These are phyloP conservation scores for Agaricales sp. DNA, from an alignment of 1,284 basidiomycete species.

Conservation along the genomic window DNA sequence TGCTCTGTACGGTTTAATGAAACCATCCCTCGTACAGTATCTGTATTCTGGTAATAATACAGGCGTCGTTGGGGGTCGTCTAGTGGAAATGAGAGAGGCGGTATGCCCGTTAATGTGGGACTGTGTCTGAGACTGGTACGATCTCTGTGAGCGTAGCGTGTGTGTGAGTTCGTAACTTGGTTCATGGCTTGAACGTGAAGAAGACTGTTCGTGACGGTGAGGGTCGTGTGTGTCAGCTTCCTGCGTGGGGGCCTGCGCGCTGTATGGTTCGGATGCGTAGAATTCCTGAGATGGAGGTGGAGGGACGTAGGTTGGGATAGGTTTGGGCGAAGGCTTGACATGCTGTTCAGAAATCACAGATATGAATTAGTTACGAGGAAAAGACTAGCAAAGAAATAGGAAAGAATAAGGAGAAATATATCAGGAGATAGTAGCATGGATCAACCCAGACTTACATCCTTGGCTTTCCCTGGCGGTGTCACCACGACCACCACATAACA, in stretches of 20 bases:
- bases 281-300: not conserved
- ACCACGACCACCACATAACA: not conserved
- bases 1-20: slow-evolving; percentile 45
- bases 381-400: not conserved
- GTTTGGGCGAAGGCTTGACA: not conserved
- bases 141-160: too few species aligned
- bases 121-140: too few species aligned
- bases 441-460: not conserved
- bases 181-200: too few species aligned
- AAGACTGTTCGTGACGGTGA: too few species aligned
- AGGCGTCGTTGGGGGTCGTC: slow-evolving; percentile 28
- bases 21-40: slow-evolving; percentile 37
- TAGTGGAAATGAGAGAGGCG: too few species aligned
- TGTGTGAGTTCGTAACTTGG: too few species aligned
- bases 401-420: not conserved
- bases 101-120: too few species aligned
- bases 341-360: not conserved
- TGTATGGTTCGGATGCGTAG: not conserved
- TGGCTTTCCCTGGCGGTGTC: slow-evolving; percentile 1
- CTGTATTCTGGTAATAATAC: slow-evolving; percentile 35
- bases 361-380: not conserved
- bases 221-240: not conserved
- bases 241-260: not conserved
- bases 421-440: not conserved
- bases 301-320: not conserved